Conservation (phyloP, 495 filamentous ascomycete genomes). For the Margaritispora aquatica region DNA sequence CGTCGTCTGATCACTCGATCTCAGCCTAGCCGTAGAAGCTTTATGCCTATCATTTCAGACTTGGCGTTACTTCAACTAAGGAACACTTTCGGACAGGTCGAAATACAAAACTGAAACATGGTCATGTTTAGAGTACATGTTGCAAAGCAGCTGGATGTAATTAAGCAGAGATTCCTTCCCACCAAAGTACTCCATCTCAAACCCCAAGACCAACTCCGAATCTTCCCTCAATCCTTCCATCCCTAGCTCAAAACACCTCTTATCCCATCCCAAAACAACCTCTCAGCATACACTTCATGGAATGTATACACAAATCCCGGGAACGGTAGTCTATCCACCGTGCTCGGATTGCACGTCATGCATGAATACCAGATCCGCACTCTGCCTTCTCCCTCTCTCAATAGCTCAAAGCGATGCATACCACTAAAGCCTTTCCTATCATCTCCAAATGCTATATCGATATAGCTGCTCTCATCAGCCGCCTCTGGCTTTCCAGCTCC, state of each 20-base stretch:
- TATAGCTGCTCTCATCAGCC: background rate
- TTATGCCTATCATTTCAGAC: too few relatives aligned
- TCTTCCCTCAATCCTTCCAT: background rate
- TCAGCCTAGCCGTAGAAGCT: too few relatives aligned
- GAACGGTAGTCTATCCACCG: background rate
- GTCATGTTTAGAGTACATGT: too few relatives aligned
- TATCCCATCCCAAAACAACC: conserved; percentile 17
- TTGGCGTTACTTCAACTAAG: too few relatives aligned
- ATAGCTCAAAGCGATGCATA: conserved; percentile 11
- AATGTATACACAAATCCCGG: conserved; percentile 5
- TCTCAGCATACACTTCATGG: conserved; percentile 14
- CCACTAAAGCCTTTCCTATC: conserved; percentile 3
- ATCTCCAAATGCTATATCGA: conserved; percentile 12
- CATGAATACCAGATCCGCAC: conserved; percentile 4
- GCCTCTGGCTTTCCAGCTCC: background rate
- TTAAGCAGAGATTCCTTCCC: too few relatives aligned
- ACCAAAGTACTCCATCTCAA: too few relatives aligned
- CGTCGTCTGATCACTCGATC: too few relatives aligned
- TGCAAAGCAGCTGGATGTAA: too few relatives aligned
- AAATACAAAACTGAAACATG: too few relatives aligned
- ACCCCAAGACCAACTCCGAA: too few relatives aligned
- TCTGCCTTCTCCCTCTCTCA: background rate
- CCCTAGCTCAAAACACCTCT: conserved; percentile 12
- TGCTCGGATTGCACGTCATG: conserved; percentile 2
- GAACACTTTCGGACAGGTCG: too few relatives aligned